Evolutionary conservation across 2,329 filamentous ascomycete species (phyloP), one percentile per base, ranked within the genome.

Genomic region (Talaromyces sp.): DNA sequence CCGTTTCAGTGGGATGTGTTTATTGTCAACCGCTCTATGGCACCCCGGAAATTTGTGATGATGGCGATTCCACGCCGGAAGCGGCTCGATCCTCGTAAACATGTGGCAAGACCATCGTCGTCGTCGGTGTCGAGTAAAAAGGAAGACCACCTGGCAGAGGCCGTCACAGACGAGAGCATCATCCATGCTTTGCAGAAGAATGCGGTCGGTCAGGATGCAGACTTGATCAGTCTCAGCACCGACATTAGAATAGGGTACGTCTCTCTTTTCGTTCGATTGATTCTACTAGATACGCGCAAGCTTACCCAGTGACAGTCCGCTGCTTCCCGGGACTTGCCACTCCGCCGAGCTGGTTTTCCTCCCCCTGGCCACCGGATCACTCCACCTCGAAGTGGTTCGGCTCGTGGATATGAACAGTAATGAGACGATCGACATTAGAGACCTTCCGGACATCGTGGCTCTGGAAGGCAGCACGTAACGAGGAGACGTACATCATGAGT

Each of bases 231-330:
- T 64, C 69, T 86, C 60, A 86, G 81, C 52, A 81, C 84, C 0
- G 84, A 86, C 66, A 74, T 86, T 24, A 77, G 82, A 29, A 77
- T 86, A 57, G 84, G 83, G 82, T 84, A 69, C 72, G 81, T 32
- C 17, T 17, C 11, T 54, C 56, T n/a, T 24, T 14, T 32, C 49
- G 53, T 29, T n/a, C 27, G 26, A 21, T 55, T 53, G 53, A 2
- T 17, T 13, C 9, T 46, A 24, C 24, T 29, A 52, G 8, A 52
- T 52, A 31, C 26, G 21, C n/a, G 19, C 53, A 41, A 24, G 19
- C 55, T 55, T 19, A 41, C 32, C 21, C 7, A 35, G 41, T 26
- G 35, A 35, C 57, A 84, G 82, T 3, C 81, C 82, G 62, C 72
- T 86, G 27, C 72, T 78, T 29, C 77, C 84, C 14, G 80, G 80